These are phyloP conservation scores for Apiospora hydei DNA, from an alignment of 2,329 filamentous ascomycete genomes.

Conservation along the genomic window DNA sequence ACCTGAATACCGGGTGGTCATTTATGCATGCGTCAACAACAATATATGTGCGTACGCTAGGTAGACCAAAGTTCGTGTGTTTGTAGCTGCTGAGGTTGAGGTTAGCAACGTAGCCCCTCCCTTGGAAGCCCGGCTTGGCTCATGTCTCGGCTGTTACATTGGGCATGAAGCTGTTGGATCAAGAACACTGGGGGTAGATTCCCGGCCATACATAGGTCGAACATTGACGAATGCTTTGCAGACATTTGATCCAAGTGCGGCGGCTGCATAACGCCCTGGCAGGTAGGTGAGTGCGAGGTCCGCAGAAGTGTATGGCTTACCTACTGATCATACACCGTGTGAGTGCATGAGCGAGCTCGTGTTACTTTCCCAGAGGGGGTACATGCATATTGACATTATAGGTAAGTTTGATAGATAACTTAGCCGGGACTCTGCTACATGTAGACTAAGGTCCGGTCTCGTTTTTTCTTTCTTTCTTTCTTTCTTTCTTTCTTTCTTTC, in stretches of 20 bases:
- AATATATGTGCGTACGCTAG: not conserved
- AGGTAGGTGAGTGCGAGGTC: constrained; percentile 1
- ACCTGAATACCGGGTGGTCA: not conserved
- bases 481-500: too few relatives aligned
- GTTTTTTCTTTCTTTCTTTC: too few relatives aligned
- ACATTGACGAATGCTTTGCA: constrained; percentile 3
- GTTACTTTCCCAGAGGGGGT: not conserved
- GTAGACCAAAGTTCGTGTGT: not conserved
- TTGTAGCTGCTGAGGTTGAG: not conserved
- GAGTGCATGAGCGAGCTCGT: not conserved
- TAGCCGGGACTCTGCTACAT: not conserved
- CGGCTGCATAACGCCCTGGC: not conserved
- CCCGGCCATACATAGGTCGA: not conserved
- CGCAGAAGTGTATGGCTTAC: not conserved
- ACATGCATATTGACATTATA: not conserved
- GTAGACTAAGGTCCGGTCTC: not conserved
- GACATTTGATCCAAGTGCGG: not conserved
- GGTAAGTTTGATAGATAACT: not conserved
- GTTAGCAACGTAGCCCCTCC: not conserved
- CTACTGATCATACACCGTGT: not conserved
- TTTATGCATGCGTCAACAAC: not conserved
- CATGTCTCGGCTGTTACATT: not conserved
- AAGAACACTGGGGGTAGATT: constrained; percentile 1
- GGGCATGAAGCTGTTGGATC: not conserved
- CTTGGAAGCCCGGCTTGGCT: not conserved